phyloP scores from a whole-genome alignment of 495 filamentous ascomycete genomes.

The Darksidea phi region DNA sequence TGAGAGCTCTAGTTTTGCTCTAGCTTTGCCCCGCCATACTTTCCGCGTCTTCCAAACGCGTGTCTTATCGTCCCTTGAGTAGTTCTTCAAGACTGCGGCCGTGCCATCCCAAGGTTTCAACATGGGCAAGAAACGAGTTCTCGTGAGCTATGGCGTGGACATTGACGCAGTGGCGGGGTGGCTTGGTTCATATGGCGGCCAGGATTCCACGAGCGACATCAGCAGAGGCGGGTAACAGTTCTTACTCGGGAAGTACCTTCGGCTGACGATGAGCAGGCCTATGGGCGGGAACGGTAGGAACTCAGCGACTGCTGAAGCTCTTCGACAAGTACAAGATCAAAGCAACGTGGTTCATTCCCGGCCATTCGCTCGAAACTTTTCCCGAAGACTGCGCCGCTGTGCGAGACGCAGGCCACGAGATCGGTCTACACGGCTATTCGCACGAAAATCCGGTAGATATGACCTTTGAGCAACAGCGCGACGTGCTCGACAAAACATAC shows the following conservation, averaged over 20 bases:
- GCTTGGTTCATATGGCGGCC: conserved; percentile 71
- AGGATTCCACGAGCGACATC: conserved; percentile 69
- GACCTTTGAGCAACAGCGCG: conserved; percentile 70
- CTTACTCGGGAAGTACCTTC: neutral
- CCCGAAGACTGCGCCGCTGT: conserved; percentile 72
- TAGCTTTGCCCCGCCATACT: neutral
- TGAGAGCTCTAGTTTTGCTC: neutral
- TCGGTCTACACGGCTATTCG: conserved; percentile 61
- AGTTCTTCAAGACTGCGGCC: neutral
- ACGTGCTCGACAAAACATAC: conserved; percentile 75
- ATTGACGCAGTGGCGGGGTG: conserved; percentile 72
- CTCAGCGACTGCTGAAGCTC: conserved; percentile 67
- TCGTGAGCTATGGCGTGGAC: conserved; percentile 58
- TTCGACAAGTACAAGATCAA: conserved; percentile 81
- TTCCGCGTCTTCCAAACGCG: neutral
- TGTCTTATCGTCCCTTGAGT: neutral
- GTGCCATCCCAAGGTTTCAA: neutral
- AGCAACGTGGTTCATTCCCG: conserved; percentile 80
- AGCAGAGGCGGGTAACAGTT: conserved; percentile 51
- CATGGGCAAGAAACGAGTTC: conserved; percentile 63
- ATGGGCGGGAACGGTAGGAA: conserved; percentile 72
- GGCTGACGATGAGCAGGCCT: conserved; percentile 50
- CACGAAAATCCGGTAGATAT: conserved; percentile 76
- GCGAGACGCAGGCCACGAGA: conserved; percentile 75
- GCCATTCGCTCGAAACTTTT: conserved; percentile 76